Evolutionary conservation across 768 basidiomycete species (phyloP).

Genomic region (Coprinopsis marcescibilis): DNA sequence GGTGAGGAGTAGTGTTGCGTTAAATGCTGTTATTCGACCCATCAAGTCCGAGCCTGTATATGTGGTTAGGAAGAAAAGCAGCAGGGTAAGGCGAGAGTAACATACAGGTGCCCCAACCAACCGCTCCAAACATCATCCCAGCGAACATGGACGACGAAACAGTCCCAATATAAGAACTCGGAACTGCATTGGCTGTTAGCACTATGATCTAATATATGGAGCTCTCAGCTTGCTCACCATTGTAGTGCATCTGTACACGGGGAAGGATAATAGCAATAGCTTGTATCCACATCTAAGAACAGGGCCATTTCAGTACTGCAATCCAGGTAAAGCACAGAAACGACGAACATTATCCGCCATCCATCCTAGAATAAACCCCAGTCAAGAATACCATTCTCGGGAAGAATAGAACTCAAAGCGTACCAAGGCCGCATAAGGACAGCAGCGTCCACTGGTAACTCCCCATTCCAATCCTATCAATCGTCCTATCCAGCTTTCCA

Average conservation of each 20-base stretch:
- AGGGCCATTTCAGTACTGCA: constrained; percentile 2
- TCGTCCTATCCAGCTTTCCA: constrained; percentile 66
- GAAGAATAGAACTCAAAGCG: constrained; percentile 22
- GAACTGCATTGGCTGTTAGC: constrained; percentile 36
- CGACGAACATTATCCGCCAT: constrained; percentile 81
- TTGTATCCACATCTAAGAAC: constrained; percentile 84
- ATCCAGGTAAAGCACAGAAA: constrained; percentile 9
- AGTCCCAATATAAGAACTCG: constrained; percentile 70
- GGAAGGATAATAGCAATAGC: constrained; percentile 91
- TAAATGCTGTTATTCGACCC: constrained; percentile 88
- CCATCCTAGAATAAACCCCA: constrained; percentile 57
- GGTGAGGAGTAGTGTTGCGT: constrained; percentile 87
- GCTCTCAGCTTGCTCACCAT: constrained; percentile 37
- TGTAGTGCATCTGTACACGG: constrained; percentile 88
- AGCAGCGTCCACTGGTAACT: constrained; percentile 80
- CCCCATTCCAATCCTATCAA: constrained; percentile 90
- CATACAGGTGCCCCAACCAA: constrained; percentile 88
- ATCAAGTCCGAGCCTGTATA: constrained; percentile 71
- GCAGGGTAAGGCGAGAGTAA: constrained; percentile 9
- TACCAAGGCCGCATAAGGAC: constrained; percentile 85
- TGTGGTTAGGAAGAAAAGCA: neutral
- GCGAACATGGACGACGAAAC: constrained; percentile 87
- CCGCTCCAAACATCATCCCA: constrained; percentile 96
- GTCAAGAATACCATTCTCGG: neutral
- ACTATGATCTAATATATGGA: neutral